Conservation (phyloP, 1,284 basidiomycete genomes). For the Xerocomus nothofagi region DNA sequence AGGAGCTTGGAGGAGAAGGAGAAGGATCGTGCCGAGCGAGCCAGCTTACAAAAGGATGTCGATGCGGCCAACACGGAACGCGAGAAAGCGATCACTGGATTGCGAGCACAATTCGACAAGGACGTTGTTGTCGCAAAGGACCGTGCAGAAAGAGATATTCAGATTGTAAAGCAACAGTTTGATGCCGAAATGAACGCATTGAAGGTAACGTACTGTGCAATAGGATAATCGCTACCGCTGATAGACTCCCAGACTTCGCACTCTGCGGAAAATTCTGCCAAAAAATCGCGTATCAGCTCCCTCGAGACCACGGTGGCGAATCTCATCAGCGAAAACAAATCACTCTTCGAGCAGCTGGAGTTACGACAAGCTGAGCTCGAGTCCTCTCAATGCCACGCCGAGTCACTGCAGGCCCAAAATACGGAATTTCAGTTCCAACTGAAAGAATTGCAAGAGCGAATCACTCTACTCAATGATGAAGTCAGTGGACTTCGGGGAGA, state of each 20-base stretch:
- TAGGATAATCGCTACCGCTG: neutral
- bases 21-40: slow-evolving; percentile 62
- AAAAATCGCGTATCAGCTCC: slow-evolving; percentile 61
- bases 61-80: slow-evolving; percentile 62
- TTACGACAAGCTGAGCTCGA: slow-evolving; percentile 86
- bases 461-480: slow-evolving; percentile 71
- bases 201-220: slow-evolving; percentile 52
- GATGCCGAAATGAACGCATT: slow-evolving; percentile 74
- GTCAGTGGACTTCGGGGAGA: slow-evolving; percentile 64
- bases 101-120: slow-evolving; percentile 76
- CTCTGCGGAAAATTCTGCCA: slow-evolving; percentile 64
- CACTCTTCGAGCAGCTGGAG: slow-evolving; percentile 83
- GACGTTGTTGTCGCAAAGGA: slow-evolving; percentile 67
- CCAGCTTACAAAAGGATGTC: slow-evolving; percentile 56
- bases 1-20: slow-evolving; percentile 61
- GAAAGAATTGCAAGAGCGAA: slow-evolving; percentile 73
- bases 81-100: slow-evolving; percentile 65
- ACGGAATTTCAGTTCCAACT: slow-evolving; percentile 86
- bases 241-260: slow-evolving; percentile 55
- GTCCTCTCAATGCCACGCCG: slow-evolving; percentile 71
- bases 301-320: slow-evolving; percentile 71
- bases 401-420: slow-evolving; percentile 72
- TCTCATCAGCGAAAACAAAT: slow-evolving; percentile 70
- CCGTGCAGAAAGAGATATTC: slow-evolving; percentile 71
- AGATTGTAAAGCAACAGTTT: slow-evolving; percentile 64